Conservation (phyloP, 257 asterid species). For the Nicotiana obtusifolia region DNA sequence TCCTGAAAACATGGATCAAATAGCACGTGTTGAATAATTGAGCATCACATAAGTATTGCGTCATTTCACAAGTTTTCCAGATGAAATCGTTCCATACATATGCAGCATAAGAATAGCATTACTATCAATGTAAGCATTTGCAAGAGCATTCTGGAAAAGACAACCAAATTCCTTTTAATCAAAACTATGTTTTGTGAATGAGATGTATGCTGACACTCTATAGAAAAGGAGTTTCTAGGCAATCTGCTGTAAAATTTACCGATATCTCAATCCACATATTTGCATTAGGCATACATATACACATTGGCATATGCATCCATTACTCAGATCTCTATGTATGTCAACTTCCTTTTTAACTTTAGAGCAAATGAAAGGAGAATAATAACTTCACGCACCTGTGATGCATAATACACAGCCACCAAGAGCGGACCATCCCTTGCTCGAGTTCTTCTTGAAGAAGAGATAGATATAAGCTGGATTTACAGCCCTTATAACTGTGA, state of each 20-base stretch:
- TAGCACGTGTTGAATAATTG: not conserved
- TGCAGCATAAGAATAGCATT: too few species aligned
- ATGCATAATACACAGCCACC: constrained; percentile 98
- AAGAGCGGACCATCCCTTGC: constrained; percentile 82
- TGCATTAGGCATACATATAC: not conserved
- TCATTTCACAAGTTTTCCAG: not conserved
- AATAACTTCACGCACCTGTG: constrained; percentile 56
- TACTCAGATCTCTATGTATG: not conserved
- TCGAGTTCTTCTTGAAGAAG: constrained; percentile 67
- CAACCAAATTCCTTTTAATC: not conserved
- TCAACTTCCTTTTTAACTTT: not conserved
- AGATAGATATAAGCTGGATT: constrained; percentile 79
- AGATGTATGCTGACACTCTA: not conserved
- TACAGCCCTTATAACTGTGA: constrained; percentile 64
- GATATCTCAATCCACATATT: not conserved
- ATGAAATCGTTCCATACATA: not conserved
- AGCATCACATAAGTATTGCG: not conserved
- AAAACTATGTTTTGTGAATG: not conserved
- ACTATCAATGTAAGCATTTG: not conserved
- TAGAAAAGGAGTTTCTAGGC: not conserved
- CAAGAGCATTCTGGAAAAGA: not conserved
- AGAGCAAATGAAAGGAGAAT: not conserved
- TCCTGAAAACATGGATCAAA: constrained; percentile 39
- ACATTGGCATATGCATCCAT: not conserved
- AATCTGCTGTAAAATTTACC: not conserved